Base-by-base conservation (phyloP, 495 filamentous ascomycete species). In the Thozetella sp. region DNA sequence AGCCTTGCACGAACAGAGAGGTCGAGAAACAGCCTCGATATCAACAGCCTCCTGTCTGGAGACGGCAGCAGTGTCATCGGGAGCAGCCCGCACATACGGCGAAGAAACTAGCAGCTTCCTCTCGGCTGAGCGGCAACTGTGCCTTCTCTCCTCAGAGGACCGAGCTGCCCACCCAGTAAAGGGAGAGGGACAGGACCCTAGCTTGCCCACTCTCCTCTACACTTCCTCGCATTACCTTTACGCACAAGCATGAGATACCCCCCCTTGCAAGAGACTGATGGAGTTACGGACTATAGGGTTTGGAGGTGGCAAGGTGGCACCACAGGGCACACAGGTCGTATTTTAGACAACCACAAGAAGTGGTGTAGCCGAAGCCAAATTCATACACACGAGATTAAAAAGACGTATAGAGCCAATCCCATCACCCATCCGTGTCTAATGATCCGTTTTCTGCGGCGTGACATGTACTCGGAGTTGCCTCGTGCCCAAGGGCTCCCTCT, bases 31-130 rank as follows among this genome's bases (percentile, higher is more conserved):
- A 84, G 81, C 56, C 63, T 85, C 20, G 81, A 83, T 60, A 68
- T 85, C 50, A 77, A 75, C 46, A 75, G 77, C 43, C 66, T 85
- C 45, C 63, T 83, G 46, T 83, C 80, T 2, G 61, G 69, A 30
- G 73, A 80, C 37, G 81, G 72, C 15, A 83, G 80, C 67, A 83
- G 79, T 54, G 64, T 76, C 30, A 59, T 79, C 20, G 76, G 67
- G 17, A 80, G 76, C 45, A 84, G 81, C 63, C 80, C 81, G 45
- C 66, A 71, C 0, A 50, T 74, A 4, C 65, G 61, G 45, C 65
- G 72, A 23, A 62, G 65, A 45, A 58, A 65, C 26, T 25, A 30
- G 2, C 55, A 6, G 11, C 3, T 2, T 9, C 17, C 13, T 24
- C 6, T 40, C 24, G 51, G 34, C 27, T n/a, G 25, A 57, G 51